A percentile compares a stretch with the other conserved stretches of the same genome.
Evolutionary conservation across 352 stramenopile genomes (phyloP).

Genomic region (Blastocystis sp.): DNA sequence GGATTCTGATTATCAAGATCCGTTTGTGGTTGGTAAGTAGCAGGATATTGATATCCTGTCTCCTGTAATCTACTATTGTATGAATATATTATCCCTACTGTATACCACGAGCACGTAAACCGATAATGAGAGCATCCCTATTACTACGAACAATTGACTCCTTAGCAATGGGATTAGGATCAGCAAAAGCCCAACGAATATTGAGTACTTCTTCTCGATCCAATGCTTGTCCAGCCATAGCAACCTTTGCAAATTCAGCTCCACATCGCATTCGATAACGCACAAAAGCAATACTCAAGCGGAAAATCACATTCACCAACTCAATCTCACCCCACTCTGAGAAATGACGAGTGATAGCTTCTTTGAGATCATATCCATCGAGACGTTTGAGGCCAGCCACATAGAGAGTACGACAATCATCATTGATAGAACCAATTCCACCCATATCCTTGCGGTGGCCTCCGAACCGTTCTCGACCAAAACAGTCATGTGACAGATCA

Average conservation of each 20-base stretch:
- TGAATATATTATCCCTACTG: slow-evolving; percentile 5
- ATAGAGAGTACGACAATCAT: slow-evolving; percentile 82
- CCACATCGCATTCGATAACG: slow-evolving; percentile 69
- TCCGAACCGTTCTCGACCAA: slow-evolving; percentile 79
- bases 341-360: slow-evolving; percentile 77
- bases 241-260: slow-evolving; percentile 71
- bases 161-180: slow-evolving; percentile 84
- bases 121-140: slow-evolving; percentile 77
- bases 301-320: slow-evolving; percentile 82
- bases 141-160: slow-evolving; percentile 76
- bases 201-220: slow-evolving; percentile 80
- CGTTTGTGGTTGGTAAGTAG: slow-evolving; percentile 43
- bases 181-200: slow-evolving; percentile 82
- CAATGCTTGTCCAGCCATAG: slow-evolving; percentile 81
- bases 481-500: slow-evolving; percentile 77
- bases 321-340: slow-evolving; percentile 84
- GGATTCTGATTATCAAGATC: neutral
- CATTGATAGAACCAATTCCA: slow-evolving; percentile 79
- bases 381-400: slow-evolving; percentile 75
- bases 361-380: slow-evolving; percentile 69
- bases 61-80: slow-evolving; percentile 16
- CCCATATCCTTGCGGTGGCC: slow-evolving; percentile 84
- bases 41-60: slow-evolving; percentile 52
- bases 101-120: slow-evolving; percentile 73
- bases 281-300: slow-evolving; percentile 82